Base-by-base conservation (phyloP, 164 flowering plant genomes). In the Liquidambar formosana region DNA sequence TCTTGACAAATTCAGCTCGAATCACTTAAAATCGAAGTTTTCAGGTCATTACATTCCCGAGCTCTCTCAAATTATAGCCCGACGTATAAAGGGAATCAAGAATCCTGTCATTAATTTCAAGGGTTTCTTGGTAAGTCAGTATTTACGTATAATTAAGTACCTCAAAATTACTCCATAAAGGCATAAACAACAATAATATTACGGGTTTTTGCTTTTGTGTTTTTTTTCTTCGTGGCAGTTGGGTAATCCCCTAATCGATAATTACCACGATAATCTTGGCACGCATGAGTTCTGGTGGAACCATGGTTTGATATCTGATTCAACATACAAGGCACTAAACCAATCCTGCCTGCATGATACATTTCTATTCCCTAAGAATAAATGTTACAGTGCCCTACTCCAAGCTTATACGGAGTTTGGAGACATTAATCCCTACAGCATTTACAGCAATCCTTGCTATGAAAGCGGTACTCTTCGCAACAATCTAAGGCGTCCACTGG, bases 11-110 rank as follows among this genome's bases (percentile, higher is more conserved):
- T n/a, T n/a, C n/a, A n/a, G n/a, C n/a, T n/a, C n/a, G n/a, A n/a
- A n/a, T n/a, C n/a, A n/a, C n/a, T n/a, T n/a, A n/a, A n/a, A n/a
- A n/a, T n/a, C n/a, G n/a, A n/a, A n/a, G n/a, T n/a, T n/a, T 70
- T 58, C 61, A 77, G 83, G 80, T 22, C 83, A 80, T 72, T 80
- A 77, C 48, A 66, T 80, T 61, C 83, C 80, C 0, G 53, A 80
- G 58, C 62, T 80, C 15, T 68, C 78, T 57, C 69, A 63, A 64
- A 0, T 69, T 25, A 73, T 75, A 0, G 72, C 59, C 2, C 41
- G 51, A 19, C 43, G 57, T 11, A 79, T 73, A 62, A 67, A 76
- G 43, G 75, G 77, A n/a, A 13, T 52, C 8, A 67, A 73, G 59
- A 71, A 79, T 28, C 75, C 79, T 21, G 52, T 44, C 16, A 28